Evolutionary conservation across 768 basidiomycete species (phyloP).

Genomic region (Candolleomyces aberdarensis): DNA sequence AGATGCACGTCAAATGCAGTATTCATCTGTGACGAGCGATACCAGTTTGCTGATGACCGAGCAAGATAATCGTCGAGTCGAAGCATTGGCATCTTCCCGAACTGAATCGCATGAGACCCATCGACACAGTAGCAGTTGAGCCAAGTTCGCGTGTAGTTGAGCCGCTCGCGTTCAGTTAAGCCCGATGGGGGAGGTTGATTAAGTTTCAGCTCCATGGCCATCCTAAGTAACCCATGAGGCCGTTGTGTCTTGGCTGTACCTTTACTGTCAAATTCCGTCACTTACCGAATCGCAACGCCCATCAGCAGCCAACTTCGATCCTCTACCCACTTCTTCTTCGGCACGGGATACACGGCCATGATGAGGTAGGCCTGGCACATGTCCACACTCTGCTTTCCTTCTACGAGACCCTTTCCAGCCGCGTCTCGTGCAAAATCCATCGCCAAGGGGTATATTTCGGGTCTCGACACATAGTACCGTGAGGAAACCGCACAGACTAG

Average conservation of each 20-base stretch:
- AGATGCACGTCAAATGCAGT: slow-evolving; percentile 44
- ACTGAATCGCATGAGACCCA: slow-evolving; percentile 70
- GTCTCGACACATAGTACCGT: slow-evolving; percentile 55
- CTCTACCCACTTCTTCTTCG: slow-evolving; percentile 64
- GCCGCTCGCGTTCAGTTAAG: slow-evolving; percentile 58
- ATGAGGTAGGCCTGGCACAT: slow-evolving; percentile 76
- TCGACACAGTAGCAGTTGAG: slow-evolving; percentile 75
- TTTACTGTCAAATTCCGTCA: neutral
- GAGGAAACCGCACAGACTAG: slow-evolving; percentile 70
- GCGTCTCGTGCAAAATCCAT: slow-evolving; percentile 62
- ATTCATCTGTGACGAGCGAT: slow-evolving; percentile 37
- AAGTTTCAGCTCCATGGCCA: slow-evolving; percentile 71
- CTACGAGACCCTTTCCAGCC: slow-evolving; percentile 56
- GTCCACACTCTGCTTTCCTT: slow-evolving; percentile 67
- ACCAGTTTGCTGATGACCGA: slow-evolving; percentile 48
- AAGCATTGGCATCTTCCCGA: slow-evolving; percentile 70
- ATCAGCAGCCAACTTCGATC: slow-evolving; percentile 72
- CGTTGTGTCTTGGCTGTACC: neutral
- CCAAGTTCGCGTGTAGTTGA: slow-evolving; percentile 75
- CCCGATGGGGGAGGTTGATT: slow-evolving; percentile 49
- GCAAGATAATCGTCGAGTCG: slow-evolving; percentile 60
- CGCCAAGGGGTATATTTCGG: slow-evolving; percentile 53
- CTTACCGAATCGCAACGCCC: slow-evolving; percentile 65
- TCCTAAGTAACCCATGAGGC: slow-evolving; percentile 31
- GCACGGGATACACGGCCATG: slow-evolving; percentile 59